Conservation (phyloP, 352 stramenopile species). For the Globisporangium apiculatum region DNA sequence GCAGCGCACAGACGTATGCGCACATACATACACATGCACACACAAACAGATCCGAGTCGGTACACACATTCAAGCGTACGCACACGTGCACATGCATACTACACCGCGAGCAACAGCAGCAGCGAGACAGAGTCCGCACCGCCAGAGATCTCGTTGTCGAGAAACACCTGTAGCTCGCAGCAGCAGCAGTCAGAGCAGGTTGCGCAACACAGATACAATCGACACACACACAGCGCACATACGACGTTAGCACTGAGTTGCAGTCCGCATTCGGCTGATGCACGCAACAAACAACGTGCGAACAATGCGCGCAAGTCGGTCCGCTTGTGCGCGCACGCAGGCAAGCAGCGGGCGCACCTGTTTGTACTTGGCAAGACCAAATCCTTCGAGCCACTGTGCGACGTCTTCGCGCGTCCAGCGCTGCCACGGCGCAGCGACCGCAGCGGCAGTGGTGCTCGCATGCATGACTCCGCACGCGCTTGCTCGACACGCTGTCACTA, state of each 20-base stretch:
- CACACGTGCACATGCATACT: not conserved
- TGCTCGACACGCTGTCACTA: not conserved
- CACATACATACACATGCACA: not conserved
- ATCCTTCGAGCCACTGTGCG: constrained; percentile 12
- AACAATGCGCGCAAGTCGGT: not conserved
- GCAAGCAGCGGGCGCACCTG: constrained; percentile 2
- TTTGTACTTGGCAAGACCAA: constrained; percentile 15
- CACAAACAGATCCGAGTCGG: not conserved
- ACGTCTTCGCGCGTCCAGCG: constrained; percentile 15
- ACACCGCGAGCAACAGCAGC: not conserved
- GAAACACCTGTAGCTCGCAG: constrained; percentile 25
- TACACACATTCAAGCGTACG: not conserved
- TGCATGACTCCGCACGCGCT: constrained; percentile 1
- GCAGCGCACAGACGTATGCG: too few relatives aligned
- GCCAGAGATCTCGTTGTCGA: constrained; percentile 47
- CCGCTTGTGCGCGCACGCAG: not conserved
- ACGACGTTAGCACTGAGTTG: too few relatives aligned
- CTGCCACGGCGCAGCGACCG: constrained; percentile 2
- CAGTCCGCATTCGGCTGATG: too few relatives aligned
- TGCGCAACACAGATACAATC: not conserved
- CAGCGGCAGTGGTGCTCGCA: constrained; percentile 6
- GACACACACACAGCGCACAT: not conserved
- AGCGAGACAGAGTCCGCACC: constrained; percentile 9
- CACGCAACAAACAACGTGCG: too few relatives aligned
- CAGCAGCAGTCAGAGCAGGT: too few relatives aligned